Percentiles rank a stretch among this genome's conserved stretches.
phyloP scores from a whole-genome alignment of 768 basidiomycete genomes.

The Tylopilus vinaceipallidus region DNA sequence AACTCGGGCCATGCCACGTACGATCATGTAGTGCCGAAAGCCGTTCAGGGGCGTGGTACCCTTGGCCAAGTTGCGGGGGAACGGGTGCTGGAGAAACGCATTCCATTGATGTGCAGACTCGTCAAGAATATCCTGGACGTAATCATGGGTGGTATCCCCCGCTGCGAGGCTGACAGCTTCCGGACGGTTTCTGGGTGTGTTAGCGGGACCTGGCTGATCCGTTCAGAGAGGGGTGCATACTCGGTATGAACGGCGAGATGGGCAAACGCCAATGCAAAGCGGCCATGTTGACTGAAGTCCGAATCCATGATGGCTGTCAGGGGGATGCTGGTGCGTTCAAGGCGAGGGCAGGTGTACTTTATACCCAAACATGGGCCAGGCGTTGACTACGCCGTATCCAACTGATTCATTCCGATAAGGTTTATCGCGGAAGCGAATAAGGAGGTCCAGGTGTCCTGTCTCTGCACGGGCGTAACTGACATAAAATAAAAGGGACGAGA shows the following conservation, averaged over 20 bases:
- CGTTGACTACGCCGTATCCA: neutral
- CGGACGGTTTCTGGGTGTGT: neutral
- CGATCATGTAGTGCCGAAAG: conserved; percentile 7
- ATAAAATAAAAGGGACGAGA: neutral
- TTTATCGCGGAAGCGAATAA: neutral
- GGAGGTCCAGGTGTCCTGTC: neutral
- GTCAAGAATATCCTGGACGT: neutral
- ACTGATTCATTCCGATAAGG: neutral
- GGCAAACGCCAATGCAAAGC: neutral
- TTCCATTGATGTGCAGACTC: neutral
- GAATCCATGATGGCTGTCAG: neutral
- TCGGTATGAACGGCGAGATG: neutral
- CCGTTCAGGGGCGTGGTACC: neutral
- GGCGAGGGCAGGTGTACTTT: neutral
- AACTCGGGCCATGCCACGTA: neutral
- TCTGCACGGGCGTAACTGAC: neutral
- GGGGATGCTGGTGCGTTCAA: neutral
- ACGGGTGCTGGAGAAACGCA: neutral
- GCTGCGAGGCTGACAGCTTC: neutral
- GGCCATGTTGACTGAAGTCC: neutral
- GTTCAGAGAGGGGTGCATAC: neutral
- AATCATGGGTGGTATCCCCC: neutral
- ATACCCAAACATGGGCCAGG: neutral
- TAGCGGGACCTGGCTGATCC: neutral
- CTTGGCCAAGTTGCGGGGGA: neutral